Conservation (phyloP, 2,329 filamentous ascomycete species). For the Aureobasidium sp. region DNA sequence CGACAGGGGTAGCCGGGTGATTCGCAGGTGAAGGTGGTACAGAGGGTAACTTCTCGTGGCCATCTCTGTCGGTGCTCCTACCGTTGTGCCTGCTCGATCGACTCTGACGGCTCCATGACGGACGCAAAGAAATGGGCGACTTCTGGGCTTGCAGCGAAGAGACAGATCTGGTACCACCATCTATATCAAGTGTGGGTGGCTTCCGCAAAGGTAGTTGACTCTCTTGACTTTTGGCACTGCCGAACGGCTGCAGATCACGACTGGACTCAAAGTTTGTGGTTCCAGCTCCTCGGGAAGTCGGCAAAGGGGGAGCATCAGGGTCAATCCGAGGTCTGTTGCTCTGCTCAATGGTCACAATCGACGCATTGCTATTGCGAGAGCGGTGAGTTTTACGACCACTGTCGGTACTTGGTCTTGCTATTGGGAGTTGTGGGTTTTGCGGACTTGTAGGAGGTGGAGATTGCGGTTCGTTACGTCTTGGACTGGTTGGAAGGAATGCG, state of each 20-base stretch:
- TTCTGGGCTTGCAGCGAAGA: constrained; percentile 22
- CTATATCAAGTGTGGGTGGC: constrained; percentile 10
- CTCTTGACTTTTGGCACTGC: constrained; percentile 3
- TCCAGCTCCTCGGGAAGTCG: constrained; percentile 72
- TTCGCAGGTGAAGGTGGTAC: constrained; percentile 67
- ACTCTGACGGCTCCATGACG: constrained; percentile 18
- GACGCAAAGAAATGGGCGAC: constrained; percentile 46
- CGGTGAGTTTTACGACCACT: constrained; percentile 36
- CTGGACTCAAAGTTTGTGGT: constrained; percentile 36
- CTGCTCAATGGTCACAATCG: constrained; percentile 41
- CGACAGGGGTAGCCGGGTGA: constrained; percentile 38
- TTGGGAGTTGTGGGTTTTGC: constrained; percentile 27
- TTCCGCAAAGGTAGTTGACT: constrained; percentile 37
- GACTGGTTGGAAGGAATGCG: constrained; percentile 97
- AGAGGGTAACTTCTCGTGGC: constrained; percentile 78
- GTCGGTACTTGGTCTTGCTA: constrained; percentile 20
- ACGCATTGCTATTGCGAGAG: constrained; percentile 53
- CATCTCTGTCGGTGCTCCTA: constrained; percentile 26
- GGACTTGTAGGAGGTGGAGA: constrained; percentile 21
- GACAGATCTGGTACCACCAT: not conserved
- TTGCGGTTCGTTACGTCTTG: constrained; percentile 59
- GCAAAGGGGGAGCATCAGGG: constrained; percentile 42
- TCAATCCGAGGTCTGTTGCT: constrained; percentile 32
- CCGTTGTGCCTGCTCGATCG: constrained; percentile 13
- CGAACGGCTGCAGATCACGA: constrained; percentile 1